Base-by-base conservation (phyloP, 1,284 basidiomycete species). In the Tilletia caries region DNA sequence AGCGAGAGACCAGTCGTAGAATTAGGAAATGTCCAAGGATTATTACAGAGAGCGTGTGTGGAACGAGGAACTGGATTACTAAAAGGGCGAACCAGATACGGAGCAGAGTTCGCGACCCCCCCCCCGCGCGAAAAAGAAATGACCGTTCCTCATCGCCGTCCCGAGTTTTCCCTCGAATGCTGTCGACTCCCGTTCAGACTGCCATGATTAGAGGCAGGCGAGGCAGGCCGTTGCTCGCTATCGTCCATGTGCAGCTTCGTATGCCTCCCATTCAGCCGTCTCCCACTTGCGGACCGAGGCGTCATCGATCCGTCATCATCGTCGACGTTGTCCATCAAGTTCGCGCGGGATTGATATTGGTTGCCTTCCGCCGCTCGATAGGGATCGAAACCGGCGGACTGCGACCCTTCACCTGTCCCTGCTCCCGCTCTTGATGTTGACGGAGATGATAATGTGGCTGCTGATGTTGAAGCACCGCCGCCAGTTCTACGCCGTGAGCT, bases 161-260 rank as follows among this genome's bases (percentile, higher is more conserved):
- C 52, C 25, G 52, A 54, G 25, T 23, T 54, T 23, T 54, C 52
- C 25, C 52, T 25, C 6, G 52, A 54, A 29, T 54, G 52, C 27
- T 23, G 52, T 41, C 37, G 52, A 29, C 52, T 23, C 25, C 52
- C 18, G 27, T 29, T 29, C 52, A 23, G 52, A 13, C 29, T 29
- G 13, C 29, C n/a, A 54, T 54, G 25, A 29, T 27, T n/a, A 18
- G 52, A 54, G 20, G 34, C 58, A 23, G 27, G 18, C 5, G 58
- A 62, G 15, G 58, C 32, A 25, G 58, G 58, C 32, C 58, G 58
- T 29, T 62, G 58, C 32, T 62, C 58, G 58, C 58, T 62, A 29
- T 62, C 58, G 33, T 62, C 58, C 58, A 62, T 62, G 32, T 62
- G 58, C 32, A 62, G 58, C 58, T 34, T 62, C 10, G 58, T 62